phyloP scores from a whole-genome alignment of 1,284 basidiomycete species.

The Trichosporon inkin region DNA sequence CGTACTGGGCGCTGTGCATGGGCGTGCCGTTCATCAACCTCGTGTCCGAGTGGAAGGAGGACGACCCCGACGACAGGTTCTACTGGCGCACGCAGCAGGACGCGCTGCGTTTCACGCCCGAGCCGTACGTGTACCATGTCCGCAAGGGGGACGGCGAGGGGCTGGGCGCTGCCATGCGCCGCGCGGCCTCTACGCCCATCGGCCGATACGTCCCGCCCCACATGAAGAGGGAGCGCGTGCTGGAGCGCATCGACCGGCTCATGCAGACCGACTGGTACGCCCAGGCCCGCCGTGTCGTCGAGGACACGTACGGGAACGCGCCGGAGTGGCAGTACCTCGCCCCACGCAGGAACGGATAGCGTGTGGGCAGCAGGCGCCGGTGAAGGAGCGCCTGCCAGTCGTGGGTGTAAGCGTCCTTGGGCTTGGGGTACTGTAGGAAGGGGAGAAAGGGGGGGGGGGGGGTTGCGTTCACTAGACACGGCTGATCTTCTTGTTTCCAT shows the following conservation, averaged over 20 bases:
- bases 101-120: conserved; percentile 34
- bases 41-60: conserved; percentile 34
- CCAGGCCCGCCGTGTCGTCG: conserved; percentile 11
- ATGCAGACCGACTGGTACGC: conserved; percentile 28
- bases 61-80: conserved; percentile 39
- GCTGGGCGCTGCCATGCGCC: conserved; percentile 27
- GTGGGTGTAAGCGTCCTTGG: too few species aligned
- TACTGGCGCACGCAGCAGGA: conserved; percentile 49
- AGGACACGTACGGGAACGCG: conserved; percentile 3
- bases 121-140: conserved; percentile 52
- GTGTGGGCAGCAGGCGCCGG: background rate
- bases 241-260: conserved; percentile 18
- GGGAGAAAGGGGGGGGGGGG: too few species aligned
- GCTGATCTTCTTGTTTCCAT: too few species aligned
- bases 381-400: background rate
- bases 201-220: conserved; percentile 29
- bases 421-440: too few species aligned
- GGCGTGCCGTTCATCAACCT: conserved; percentile 53
- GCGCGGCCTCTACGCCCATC: conserved; percentile 33
- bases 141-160: conserved; percentile 25
- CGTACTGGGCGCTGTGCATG: conserved; percentile 52
- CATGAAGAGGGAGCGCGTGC: conserved; percentile 19
- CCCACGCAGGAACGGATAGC: background rate
- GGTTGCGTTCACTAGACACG: too few species aligned
- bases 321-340: conserved; percentile 10